Base-by-base conservation (phyloP, 2,329 filamentous ascomycete genomes). In the Colletotrichum phormii region DNA sequence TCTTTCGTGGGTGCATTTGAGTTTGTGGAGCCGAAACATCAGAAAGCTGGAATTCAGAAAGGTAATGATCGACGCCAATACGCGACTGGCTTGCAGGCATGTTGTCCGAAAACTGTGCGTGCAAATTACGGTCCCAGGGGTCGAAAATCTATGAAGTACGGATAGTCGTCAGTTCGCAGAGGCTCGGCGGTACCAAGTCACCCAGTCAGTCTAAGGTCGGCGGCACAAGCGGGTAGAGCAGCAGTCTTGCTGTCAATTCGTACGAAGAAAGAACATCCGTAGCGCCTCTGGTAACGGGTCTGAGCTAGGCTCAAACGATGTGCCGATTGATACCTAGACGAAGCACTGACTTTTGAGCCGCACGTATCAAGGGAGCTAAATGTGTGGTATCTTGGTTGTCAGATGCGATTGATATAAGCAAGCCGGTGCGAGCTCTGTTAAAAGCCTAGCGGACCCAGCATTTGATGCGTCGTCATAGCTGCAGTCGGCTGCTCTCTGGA, bases 21-120 rank as follows among this genome's bases (percentile, higher is more conserved):
- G 66, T 69, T 67, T 64, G 60, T 70, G 66, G 70, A 61, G 60
- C 66, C 60, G 66, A 70, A 64, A 72, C 65, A 72, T 64, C 33
- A 61, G 33, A 33, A 60, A 59, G 42, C 18, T 37, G 46, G 24
- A 7, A 60, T 60, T 22, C 8, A 58, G n/a, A 64, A 53, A 3
- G 54, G 66, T 24, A 72, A 60, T 24, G 70, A 72, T 72, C 70
- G 70, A 53, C 70, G 13, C 46, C 37, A 35, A 64, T 70, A 61
- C 33, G 65, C 69, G 46, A 64, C 54, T 51, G 46, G 35, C 37
- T 57, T 70, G 60, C 54, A 69, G 42, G 54, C 70, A 22, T 54
- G 42, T 46, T 49, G 53, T 70, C 54, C 66, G 46, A 64, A 72
- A 70, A 29, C n/a, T 55, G 70, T 70, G 53, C 46, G 46, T 60